Base-by-base conservation (phyloP, 1,284 basidiomycete genomes). In the Sporisorium exsertum region DNA sequence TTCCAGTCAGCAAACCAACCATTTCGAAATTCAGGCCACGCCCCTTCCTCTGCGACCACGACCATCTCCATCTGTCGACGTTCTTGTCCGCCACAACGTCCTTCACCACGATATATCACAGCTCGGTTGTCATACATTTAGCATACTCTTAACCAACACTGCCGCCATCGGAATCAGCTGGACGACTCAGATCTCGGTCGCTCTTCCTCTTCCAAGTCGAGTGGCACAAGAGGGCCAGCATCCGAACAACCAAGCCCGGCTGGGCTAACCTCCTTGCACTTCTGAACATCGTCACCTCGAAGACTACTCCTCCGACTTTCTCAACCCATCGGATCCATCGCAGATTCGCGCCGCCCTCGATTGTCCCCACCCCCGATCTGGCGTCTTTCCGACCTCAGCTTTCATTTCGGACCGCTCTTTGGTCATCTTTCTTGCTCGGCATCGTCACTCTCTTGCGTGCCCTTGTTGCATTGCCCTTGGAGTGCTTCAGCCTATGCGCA, bases 401-500 rank as follows among this genome's bases (percentile, higher is more conserved):
- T 50, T 50, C 49, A 50, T 33, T 50, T 20, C 27, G n/a, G 29
- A 6, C 26, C 49, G 49, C 49, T 27, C 26, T n/a, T 50, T 20
- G 27, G 49, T 32, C 29, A n/a, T 10, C 52, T 40, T 53, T n/a
- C 13, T n/a, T 18, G 24, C 4, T 29, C 16, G 52, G 16, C 37
- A 42, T n/a, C 26, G 15, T 4, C 37, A 9, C 35, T 42, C 22
- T 12, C 18, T 32, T 15, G 26, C 27, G 27, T 29, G 18, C 27
- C 47, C 32, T 47, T n/a, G 47, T 20, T 20, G 40, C 40, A 20
- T 15, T 12, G 12, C 24, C 20, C 33, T 18, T 37, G 18, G 13
- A 45, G 20, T 33, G 20, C n/a, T 24, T 18, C 10, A 32, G 20
- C 22, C 54, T 24, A 26, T 67, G 64, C 64, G 64, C 58, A 53